These are phyloP conservation scores for Solanum sitiens DNA, from an alignment of 257 asterid genomes.

Conservation along the genomic window DNA sequence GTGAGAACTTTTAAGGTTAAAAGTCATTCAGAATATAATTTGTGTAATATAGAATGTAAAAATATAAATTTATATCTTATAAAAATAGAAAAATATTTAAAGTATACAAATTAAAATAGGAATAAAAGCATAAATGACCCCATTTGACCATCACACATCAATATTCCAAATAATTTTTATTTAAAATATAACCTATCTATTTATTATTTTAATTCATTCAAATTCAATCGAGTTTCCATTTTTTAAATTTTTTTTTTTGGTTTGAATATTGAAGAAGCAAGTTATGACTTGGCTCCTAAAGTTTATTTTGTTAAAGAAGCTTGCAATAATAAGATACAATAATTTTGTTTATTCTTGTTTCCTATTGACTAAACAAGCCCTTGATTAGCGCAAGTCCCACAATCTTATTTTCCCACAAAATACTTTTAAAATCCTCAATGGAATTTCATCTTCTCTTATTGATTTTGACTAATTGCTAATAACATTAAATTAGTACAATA, in stretches of 20 bases:
- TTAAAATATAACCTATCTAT: accelerated
- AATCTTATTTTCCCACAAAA: background rate
- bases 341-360: background rate
- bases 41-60: background rate
- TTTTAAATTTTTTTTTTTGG: background rate
- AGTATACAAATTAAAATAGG: too few relatives aligned
- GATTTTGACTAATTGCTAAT: background rate
- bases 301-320: background rate
- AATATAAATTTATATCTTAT: background rate
- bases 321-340: background rate
- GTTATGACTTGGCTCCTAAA: background rate
- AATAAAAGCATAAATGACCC: background rate
- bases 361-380: conserved; percentile 20
- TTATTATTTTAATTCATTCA: background rate
- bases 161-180: background rate
- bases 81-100: too few relatives aligned
- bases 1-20: too few relatives aligned
- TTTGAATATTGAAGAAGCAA: background rate
- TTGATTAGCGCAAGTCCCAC: conserved; percentile 20
- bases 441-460: background rate
- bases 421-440: background rate
- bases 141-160: background rate
- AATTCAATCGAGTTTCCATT: background rate
- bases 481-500: background rate
- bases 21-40: background rate